Base-by-base conservation (phyloP, 2,329 filamentous ascomycete genomes). In the Lasiodiplodia sp. region DNA sequence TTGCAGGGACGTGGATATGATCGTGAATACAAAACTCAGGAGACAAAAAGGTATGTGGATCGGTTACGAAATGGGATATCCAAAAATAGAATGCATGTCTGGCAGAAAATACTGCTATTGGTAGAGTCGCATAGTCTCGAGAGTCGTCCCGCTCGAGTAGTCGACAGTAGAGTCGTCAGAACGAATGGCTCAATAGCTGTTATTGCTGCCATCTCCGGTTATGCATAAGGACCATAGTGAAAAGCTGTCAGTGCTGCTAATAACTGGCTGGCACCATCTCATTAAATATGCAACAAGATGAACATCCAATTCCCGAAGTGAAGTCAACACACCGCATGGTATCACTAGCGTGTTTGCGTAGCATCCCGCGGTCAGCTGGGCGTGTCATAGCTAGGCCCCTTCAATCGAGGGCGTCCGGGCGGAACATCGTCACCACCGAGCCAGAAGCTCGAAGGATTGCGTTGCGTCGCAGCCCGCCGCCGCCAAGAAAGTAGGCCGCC, bases 381-480 rank as follows among this genome's bases (percentile, higher is more conserved):
- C 18, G 23, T 25, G 57, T 62, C 25, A 47, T 25, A 47, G 21
- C 12, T 28, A 23, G 21, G 56, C 25, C 21, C 25, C 60, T 64
- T 53, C 18, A 38, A 31, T n/a, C 56, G 37, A 40, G 16, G 38
- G 7, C 21, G 21, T 37, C 60, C 60, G 60, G 63, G 49, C 63
- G 63, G 63, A 66, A 55, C 51, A 66, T 66, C 63, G 52, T 55
- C 63, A 66, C 63, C 63, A 66, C 63, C 63, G 63, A 66, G 58
- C 25, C n/a, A 60, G 58, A 62, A 63, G 58, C 58, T 63, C 58
- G 58, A 66, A 64, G 63, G 63, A 66, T 66, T 66, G 63, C 63
- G 63, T 66, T 52, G 63, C 52, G 38, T 25, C 51, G 21, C 34
- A 31, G 51, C 58, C 28, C 63, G 62, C 62, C 47, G 62, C 62